Conservation (phyloP, 1,284 basidiomycete genomes). For the Kalmanozyma brasiliensis region DNA sequence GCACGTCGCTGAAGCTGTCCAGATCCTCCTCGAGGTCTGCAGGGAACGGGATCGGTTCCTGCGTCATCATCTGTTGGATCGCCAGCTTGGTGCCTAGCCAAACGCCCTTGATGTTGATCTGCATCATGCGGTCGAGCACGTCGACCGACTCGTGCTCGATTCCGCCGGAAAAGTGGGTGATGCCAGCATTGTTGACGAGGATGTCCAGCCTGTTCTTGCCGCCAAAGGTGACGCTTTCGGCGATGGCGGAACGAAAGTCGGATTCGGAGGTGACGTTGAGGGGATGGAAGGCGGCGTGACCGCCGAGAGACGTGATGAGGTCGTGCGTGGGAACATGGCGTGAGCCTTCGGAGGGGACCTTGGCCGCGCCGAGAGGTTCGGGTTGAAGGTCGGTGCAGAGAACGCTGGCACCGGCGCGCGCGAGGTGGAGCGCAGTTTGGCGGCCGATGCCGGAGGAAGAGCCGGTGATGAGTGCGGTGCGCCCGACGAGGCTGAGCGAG, state of each 20-base stretch:
- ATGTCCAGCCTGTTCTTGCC: conserved; percentile 30
- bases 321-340: conserved; percentile 39
- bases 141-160: conserved; percentile 42
- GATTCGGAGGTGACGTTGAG: conserved; percentile 45
- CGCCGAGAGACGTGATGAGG: conserved; percentile 40
- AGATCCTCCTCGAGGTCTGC: conserved; percentile 44
- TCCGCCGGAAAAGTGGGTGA: conserved; percentile 30
- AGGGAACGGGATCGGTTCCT: conserved; percentile 38
- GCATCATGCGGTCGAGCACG: conserved; percentile 36
- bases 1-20: conserved; percentile 30
- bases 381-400: conserved; percentile 46
- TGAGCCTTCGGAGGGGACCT: conserved; percentile 11
- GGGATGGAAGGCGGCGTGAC: conserved; percentile 38
- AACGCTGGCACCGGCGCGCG: conserved; percentile 38
- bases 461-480: conserved; percentile 46
- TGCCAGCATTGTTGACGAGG: conserved; percentile 44
- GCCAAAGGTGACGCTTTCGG: conserved; percentile 26
- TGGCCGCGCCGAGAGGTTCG: conserved; percentile 26
- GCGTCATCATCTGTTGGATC: conserved; percentile 45
- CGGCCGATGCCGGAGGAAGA: conserved; percentile 45
- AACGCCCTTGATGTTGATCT: conserved; percentile 48
- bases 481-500: conserved; percentile 41
- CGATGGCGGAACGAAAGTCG: conserved; percentile 39
- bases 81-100: conserved; percentile 45
- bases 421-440: conserved; percentile 29